Evolutionary conservation across 2,329 filamentous ascomycete species (phyloP).

Genomic region (Claviceps capensis): DNA sequence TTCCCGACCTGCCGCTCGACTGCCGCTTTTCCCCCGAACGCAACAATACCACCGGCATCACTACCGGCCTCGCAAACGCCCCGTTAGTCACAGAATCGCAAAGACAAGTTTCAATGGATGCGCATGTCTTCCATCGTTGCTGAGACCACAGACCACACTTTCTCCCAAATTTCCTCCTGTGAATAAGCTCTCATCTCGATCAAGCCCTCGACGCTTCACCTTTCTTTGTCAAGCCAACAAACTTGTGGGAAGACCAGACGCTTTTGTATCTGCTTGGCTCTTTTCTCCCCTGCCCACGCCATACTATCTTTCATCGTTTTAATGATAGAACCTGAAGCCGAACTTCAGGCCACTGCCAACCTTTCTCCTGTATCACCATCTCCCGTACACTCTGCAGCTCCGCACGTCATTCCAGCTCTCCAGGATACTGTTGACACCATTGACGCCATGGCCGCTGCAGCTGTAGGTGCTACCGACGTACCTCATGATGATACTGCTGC

Average conservation of each 20-base stretch:
- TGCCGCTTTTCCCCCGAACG: neutral
- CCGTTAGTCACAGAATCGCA: constrained; percentile 1
- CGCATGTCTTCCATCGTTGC: neutral
- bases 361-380: constrained; percentile 38
- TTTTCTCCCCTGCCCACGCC: constrained; percentile 2
- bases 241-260: neutral
- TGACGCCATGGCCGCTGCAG: constrained; percentile 30
- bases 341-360: constrained; percentile 38
- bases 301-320: constrained; percentile 12
- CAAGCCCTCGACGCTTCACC: neutral
- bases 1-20: neutral
- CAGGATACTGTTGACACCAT: constrained; percentile 39
- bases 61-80: neutral
- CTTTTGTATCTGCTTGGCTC: constrained; percentile 7
- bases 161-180: neutral
- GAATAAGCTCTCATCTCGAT: neutral
- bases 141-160: neutral
- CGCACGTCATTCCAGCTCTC: constrained; percentile 34
- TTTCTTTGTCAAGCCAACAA: neutral
- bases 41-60: neutral
- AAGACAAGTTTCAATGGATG: constrained; percentile 2
- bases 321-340: constrained; percentile 33
- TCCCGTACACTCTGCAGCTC: constrained; percentile 31
- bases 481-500: constrained; percentile 15
- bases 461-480: constrained; percentile 13